Base-by-base conservation (phyloP, 73 alveolate species). In the Durusdinium trenchii region DNA sequence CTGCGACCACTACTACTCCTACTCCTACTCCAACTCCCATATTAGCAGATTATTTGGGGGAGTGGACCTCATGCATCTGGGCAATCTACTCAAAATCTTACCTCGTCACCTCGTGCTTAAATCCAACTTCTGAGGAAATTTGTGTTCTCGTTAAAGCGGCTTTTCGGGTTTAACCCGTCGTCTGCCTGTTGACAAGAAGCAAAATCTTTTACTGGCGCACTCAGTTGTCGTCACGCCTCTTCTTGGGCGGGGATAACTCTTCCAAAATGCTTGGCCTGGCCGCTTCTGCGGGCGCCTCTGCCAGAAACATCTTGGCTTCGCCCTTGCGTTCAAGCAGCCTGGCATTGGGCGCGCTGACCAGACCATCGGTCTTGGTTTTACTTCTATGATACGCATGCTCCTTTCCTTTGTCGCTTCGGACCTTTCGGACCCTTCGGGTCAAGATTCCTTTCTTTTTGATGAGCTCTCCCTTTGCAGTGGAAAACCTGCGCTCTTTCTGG, bases 81-180 rank as follows among this genome's bases (percentile, higher is more conserved):
- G 32, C 69, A 57, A 57, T 57, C 23, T 57, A 57, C 12, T 57
- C n/a, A n/a, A 57, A 12, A 57, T 57, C 69, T 12, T 57, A 57
- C 69, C 69, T 57, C 69, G 69, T 57, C 69, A 57, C 69, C 69
- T 57, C 69, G 69, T 57, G 69, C 69, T 57, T 57, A 57, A 57
- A 57, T 57, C 69, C 69, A 12, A 12, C 69, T 23, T 23, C 23
- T 57, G 69, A 57, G 12, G 12, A 16, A 57, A 57, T 23, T 57
- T 12, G 23, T 16, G 32, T 57, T 23, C 32, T 57, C 69, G 69
- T 57, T 57, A 57, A 57, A 57, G 12, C 32, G 23, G 23, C 23
- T 16, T 57, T 57, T 57, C 23, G 23, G 69, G 23, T 57, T 57
- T 57, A 57, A 57, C 69, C 69, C 69, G 12, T 57, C 23, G 12